Percentiles rank a stretch among this genome's conserved stretches.
Conservation (phyloP, 1,139 yeast species). For the Taiozyma sp. region DNA sequence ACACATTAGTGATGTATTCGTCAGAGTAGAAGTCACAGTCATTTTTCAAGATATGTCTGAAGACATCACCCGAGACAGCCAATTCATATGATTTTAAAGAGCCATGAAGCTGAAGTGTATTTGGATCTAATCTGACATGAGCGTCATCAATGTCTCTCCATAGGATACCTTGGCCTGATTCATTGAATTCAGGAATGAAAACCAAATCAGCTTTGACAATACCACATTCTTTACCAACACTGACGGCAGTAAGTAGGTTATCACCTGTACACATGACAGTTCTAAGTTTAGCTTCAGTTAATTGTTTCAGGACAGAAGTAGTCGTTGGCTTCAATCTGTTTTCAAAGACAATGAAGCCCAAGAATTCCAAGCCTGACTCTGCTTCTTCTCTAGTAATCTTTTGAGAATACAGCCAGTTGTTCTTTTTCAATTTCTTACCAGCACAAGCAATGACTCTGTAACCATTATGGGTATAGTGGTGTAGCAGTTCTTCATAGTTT, state of each 20-base stretch:
- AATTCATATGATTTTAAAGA: slow-evolving; percentile 43
- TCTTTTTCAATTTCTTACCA: slow-evolving; percentile 43
- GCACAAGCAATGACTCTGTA: slow-evolving; percentile 96
- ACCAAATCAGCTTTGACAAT: slow-evolving; percentile 48
- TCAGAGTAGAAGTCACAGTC: slow-evolving; percentile 32
- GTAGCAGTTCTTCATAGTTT: slow-evolving; percentile 67
- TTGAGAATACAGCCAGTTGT: slow-evolving; percentile 37
- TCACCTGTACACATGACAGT: slow-evolving; percentile 98
- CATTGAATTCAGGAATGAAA: slow-evolving; percentile 60
- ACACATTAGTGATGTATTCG: slow-evolving; percentile 45
- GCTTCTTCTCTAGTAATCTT: slow-evolving; percentile 52
- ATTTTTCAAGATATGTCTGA: slow-evolving; percentile 63
- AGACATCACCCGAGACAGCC: slow-evolving; percentile 91
- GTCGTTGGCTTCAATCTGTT: slow-evolving; percentile 78
- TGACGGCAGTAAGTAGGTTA: slow-evolving; percentile 86
- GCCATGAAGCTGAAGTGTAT: slow-evolving; percentile 38
- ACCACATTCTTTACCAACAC: slow-evolving; percentile 85
- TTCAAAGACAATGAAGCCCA: slow-evolving; percentile 90
- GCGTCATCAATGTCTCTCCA: slow-evolving; percentile 68
- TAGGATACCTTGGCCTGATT: slow-evolving; percentile 25
- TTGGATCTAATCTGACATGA: slow-evolving; percentile 48
- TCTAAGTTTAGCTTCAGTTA: slow-evolving; percentile 63
- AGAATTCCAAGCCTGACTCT: slow-evolving; percentile 63
- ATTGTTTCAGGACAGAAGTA: slow-evolving; percentile 48
- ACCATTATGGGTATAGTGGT: slow-evolving; percentile 87